Base-by-base conservation (phyloP, 2,329 filamentous ascomycete genomes). In the Ophidiomyces ophidiicola region DNA sequence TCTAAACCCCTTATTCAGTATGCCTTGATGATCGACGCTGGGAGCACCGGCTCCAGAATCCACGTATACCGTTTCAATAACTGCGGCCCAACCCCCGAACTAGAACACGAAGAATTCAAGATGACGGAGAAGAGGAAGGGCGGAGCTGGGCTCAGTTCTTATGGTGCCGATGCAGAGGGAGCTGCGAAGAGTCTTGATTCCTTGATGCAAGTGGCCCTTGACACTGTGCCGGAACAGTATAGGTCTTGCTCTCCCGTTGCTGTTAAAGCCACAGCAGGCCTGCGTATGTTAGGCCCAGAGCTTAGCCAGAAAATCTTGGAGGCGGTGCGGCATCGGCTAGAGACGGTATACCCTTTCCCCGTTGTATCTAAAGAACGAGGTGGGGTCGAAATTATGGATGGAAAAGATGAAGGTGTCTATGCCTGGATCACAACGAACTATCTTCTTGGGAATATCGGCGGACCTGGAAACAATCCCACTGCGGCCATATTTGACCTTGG, bases 51-150 rank as follows among this genome's bases (percentile, higher is more conserved):
- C 45, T 96, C 90, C 44, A 82, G 90, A 52, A 94, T 98, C 58
- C 92, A 98, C 67, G 86, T 96, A 44, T 98, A 94, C 72, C 83
- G 86, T 58, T 98, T 96, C 75, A 96, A 96, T 71, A 96, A 96
- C 68, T 98, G 88, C 66, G 90, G 87, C 8, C 67, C 84, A 5
- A 87, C 87, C n/a, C 90, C 90, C 18, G 87, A 94, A 64, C 74
- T 98, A 36, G 90, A 98, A 65, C 69, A 78, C 56, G 90, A 98
- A 59, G 73, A 83, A 43, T 98, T 98, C 64, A 79, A 88, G 68
- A 86, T 87, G 81, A 96, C 87, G 7, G 78, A 83, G 58, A 88
- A 85, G 72, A 78, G 74, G 50, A 73, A 83, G 39, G 85, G 86
- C 45, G 68, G 90, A 66, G 76, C 74, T 15, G 78, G 78, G 15